A percentile compares a stretch with the other conserved stretches of the same genome.
phyloP scores from a whole-genome alignment of 306 rosid genomes.

The Medicago arabica region DNA sequence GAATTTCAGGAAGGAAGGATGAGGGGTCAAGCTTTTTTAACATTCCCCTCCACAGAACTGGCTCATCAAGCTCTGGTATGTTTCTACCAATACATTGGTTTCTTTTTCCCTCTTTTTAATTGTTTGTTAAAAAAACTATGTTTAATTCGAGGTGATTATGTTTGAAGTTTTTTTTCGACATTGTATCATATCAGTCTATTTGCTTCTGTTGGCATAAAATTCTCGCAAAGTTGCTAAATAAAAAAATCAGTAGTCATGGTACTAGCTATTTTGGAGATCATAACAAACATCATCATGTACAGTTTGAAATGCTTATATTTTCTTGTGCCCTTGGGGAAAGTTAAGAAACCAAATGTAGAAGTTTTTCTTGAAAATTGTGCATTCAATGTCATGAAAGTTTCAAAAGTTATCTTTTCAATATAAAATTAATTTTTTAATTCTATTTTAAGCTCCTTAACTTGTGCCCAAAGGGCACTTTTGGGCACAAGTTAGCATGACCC shows the following conservation, averaged over 20 bases:
- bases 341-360: too few species aligned
- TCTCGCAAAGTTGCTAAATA: constrained; percentile 12
- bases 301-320: constrained; percentile 2
- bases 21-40: constrained; percentile 96
- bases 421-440: too few species aligned
- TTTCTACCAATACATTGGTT: constrained; percentile 32
- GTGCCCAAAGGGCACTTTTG: too few species aligned
- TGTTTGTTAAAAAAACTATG: not conserved
- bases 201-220: constrained; percentile 8
- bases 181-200: not conserved
- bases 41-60: constrained; percentile 82
- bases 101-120: not conserved
- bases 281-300: constrained; percentile 20
- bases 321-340: too few species aligned
- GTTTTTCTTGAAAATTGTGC: too few species aligned
- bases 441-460: too few species aligned
- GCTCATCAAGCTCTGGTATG: constrained; percentile 88
- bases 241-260: not conserved
- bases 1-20: constrained; percentile 94
- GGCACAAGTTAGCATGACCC: too few species aligned
- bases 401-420: too few species aligned
- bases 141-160: constrained; percentile 15
- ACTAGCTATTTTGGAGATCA: constrained; percentile 3
- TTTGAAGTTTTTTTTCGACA: constrained; percentile 19
- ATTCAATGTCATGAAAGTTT: too few species aligned